A percentile compares a stretch with the other conserved stretches of the same genome.
Conservation (phyloP, 2,329 filamentous ascomycete species). For the Fusarium transvaalense region DNA sequence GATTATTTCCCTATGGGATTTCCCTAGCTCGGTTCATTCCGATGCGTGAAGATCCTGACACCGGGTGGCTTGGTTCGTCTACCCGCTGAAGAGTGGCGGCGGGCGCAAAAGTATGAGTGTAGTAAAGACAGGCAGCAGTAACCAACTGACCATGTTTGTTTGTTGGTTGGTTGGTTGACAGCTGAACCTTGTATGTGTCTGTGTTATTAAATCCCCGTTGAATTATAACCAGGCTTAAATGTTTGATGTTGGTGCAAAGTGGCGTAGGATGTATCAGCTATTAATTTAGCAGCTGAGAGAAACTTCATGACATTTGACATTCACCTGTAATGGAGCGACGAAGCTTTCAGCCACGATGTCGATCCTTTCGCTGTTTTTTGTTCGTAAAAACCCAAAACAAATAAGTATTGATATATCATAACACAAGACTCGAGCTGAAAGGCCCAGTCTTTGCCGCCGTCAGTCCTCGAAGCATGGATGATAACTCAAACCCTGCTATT, state of each 20-base stretch:
- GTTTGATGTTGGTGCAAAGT: not conserved
- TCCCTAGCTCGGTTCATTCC: not conserved
- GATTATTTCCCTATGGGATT: not conserved
- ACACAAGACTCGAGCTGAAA: not conserved
- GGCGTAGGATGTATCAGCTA: not conserved
- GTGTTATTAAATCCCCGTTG: not conserved
- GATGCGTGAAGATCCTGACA: constrained; percentile 5
- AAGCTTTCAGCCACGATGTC: not conserved
- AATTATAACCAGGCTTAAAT: too few relatives aligned
- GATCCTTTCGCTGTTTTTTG: not conserved
- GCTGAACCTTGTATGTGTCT: not conserved
- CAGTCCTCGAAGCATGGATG: not conserved
- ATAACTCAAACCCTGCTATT: not conserved
- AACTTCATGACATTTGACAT: not conserved
- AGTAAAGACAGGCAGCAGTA: not conserved
- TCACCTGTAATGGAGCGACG: not conserved
- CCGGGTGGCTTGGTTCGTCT: constrained; percentile 5
- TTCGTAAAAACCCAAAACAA: not conserved
- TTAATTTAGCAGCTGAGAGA: not conserved
- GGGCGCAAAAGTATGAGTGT: not conserved
- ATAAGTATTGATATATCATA: not conserved
- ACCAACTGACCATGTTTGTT: not conserved
- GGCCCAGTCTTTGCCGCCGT: not conserved
- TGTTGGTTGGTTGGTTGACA: too few relatives aligned
- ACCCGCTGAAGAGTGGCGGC: constrained; percentile 11